These are phyloP conservation scores for Kwoniella botswanensis DNA, from an alignment of 768 basidiomycete species.

Conservation along the genomic window DNA sequence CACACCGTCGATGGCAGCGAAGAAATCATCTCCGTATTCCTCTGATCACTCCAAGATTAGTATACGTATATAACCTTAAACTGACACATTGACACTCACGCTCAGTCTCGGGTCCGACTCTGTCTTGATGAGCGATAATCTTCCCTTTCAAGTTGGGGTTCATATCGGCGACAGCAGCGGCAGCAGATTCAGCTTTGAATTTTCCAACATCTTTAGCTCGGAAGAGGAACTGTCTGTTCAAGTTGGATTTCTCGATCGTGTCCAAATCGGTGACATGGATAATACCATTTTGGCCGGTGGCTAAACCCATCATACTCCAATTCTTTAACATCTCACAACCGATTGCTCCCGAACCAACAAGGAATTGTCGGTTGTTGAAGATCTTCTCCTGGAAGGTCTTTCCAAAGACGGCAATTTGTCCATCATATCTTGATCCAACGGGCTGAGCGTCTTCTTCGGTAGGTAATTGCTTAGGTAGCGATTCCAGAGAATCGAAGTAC, in stretches of 20 bases:
- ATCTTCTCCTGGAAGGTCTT: conserved; percentile 90
- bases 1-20: conserved; percentile 83
- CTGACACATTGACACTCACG: conserved; percentile 64
- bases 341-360: conserved; percentile 98
- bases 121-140: conserved; percentile 85
- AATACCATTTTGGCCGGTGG: conserved; percentile 71
- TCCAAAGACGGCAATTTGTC: conserved; percentile 95
- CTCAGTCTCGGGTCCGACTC: conserved; percentile 90
- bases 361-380: conserved; percentile 85
- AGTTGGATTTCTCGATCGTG: conserved; percentile 98
- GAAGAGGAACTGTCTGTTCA: conserved; percentile 98
- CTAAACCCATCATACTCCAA: conserved; percentile 99
- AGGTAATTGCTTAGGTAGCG: conserved; percentile 75
- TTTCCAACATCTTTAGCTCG: conserved; percentile 92
- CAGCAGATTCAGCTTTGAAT: conserved; percentile 96
- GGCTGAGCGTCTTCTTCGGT: conserved; percentile 84
- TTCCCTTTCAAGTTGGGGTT: conserved; percentile 87
- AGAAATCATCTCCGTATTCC: conserved; percentile 86
- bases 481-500: conserved; percentile 97
- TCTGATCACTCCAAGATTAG: conserved; percentile 62
- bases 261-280: conserved; percentile 97
- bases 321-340: conserved; percentile 99
- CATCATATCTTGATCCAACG: conserved; percentile 82
- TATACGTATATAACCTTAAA: neutral
- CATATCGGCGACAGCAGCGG: conserved; percentile 89